Evolutionary conservation across 1,284 basidiomycete genomes (phyloP), one percentile per base, ranked within the genome.

Genomic region (Neonothopanus nambi): DNA sequence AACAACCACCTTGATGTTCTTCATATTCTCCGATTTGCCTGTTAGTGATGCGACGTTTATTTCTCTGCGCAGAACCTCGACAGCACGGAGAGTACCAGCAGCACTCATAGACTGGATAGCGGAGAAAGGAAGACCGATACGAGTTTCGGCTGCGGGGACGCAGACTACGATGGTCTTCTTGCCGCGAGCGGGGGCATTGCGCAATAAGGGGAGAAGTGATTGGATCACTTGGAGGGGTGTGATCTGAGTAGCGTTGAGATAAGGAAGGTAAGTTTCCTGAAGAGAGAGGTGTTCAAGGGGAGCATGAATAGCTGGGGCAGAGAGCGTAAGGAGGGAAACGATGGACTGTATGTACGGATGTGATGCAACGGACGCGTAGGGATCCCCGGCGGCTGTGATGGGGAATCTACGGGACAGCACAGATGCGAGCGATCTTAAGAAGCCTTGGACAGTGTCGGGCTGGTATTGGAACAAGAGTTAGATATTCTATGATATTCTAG

Each of bases 371-470:
- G 84, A 73, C 17, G 78, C 81, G 63, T 85, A 89, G 2, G 91
- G 90, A 64, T 93, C 91, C 26, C 91, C 91, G 0, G 87, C 73
- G 13, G 82, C 70, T 37, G 80, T 84, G 59, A 91, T 78, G 3
- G 91, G 91, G 72, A 92, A 93, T 39, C 84, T 80, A 54, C 89
- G 82, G n/a, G 87, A 87, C 8, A 93, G 76, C 1, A 89, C 84
- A 0, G 90, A 87, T 5, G 83, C 77, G 39, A 93, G 72, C 2
- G 89, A 91, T 47, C 90, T 84, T 30, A 93, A 73, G 73, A 93
- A 93, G 47, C 82, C 76, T 1, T 85, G 78, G 41, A 90, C 76
- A 11, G 84, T 85, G 2, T 79, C 81, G 21, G 85, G 84, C 88
- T 91, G 50, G 21, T 11, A 49, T 26, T 43, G 52, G 24, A 46